These are phyloP conservation scores for Karstenula rhodostoma DNA, from an alignment of 2,329 filamentous ascomycete genomes.

Conservation along the genomic window DNA sequence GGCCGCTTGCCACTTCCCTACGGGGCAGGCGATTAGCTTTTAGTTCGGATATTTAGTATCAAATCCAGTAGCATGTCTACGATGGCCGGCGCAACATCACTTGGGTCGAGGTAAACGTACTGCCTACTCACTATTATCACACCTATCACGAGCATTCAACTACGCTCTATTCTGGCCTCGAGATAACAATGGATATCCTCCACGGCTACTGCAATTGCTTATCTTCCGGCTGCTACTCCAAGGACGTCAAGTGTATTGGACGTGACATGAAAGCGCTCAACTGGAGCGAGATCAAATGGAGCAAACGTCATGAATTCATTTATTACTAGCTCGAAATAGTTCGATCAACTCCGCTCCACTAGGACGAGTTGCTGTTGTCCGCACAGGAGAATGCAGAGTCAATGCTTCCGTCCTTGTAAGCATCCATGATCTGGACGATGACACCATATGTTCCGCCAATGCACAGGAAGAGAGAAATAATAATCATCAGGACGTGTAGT, in stretches of 20 bases:
- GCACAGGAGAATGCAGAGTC: constrained; percentile 45
- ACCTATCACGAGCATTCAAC: constrained; percentile 61
- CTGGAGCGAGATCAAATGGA: too few relatives aligned
- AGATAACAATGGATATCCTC: constrained; percentile 52
- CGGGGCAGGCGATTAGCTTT: too few relatives aligned
- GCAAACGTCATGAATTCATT: too few relatives aligned
- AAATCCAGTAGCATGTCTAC: too few relatives aligned
- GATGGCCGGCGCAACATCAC: too few relatives aligned
- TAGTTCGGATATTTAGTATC: too few relatives aligned
- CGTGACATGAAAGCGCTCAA: too few relatives aligned
- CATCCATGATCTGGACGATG: constrained; percentile 60
- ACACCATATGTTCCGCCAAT: constrained; percentile 61
- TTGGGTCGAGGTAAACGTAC: too few relatives aligned
- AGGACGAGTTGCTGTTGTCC: constrained; percentile 43
- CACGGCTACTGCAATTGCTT: constrained; percentile 60
- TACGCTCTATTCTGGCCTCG: constrained; percentile 60
- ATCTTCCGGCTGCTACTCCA: constrained; percentile 65
- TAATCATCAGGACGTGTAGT: constrained; percentile 54
- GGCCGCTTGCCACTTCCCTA: too few relatives aligned
- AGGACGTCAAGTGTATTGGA: constrained; percentile 52
- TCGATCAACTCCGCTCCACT: background rate
- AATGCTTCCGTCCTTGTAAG: constrained; percentile 59
- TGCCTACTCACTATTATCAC: constrained; percentile 61
- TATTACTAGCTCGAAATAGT: background rate
- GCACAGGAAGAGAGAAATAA: constrained; percentile 57